Percentiles rank a stretch among this genome's conserved stretches.
Evolutionary conservation across 1,284 basidiomycete genomes (phyloP).

Genomic region (Golubevia pallescens): DNA sequence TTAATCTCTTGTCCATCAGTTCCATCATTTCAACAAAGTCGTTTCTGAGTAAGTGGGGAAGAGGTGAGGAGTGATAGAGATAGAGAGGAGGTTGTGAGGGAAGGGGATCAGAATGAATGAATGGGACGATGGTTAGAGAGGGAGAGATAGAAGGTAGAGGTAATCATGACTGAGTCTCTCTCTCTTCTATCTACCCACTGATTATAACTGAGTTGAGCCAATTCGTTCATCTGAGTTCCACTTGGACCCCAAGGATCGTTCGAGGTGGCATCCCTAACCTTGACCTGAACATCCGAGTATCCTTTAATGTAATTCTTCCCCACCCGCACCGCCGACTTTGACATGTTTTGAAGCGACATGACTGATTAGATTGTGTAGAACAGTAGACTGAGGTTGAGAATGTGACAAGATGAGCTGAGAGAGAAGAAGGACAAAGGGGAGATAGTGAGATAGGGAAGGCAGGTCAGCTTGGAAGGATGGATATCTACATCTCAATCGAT

Average conservation of each 20-base stretch:
- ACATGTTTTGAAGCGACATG: slow-evolving; percentile 61
- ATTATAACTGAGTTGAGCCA: slow-evolving; percentile 96
- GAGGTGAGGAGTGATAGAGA: background rate
- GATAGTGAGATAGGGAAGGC: too few relatives aligned
- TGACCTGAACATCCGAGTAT: slow-evolving; percentile 74
- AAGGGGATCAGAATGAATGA: background rate
- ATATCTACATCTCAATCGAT: too few relatives aligned
- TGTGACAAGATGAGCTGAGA: too few relatives aligned
- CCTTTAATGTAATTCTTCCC: slow-evolving; percentile 64
- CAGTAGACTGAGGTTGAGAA: too few relatives aligned
- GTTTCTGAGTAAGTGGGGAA: slow-evolving; percentile 71
- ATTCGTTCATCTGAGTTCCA: slow-evolving; percentile 94
- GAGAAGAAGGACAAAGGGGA: too few relatives aligned
- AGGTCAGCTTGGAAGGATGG: too few relatives aligned
- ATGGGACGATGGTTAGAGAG: background rate
- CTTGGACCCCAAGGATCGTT: slow-evolving; percentile 99
- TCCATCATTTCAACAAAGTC: slow-evolving; percentile 99
- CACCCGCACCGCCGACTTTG: slow-evolving; percentile 56
- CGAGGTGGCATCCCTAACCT: slow-evolving; percentile 98
- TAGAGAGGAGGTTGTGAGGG: background rate
- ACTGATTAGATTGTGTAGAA: too few relatives aligned
- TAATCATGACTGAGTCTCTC: too few relatives aligned
- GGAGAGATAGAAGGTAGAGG: background rate
- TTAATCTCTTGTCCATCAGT: slow-evolving; percentile 97
- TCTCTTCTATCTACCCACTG: slow-evolving; percentile 78